Evolutionary conservation across 495 filamentous ascomycete species (phyloP).

Genomic region (Amphirosellinia nigrospora): DNA sequence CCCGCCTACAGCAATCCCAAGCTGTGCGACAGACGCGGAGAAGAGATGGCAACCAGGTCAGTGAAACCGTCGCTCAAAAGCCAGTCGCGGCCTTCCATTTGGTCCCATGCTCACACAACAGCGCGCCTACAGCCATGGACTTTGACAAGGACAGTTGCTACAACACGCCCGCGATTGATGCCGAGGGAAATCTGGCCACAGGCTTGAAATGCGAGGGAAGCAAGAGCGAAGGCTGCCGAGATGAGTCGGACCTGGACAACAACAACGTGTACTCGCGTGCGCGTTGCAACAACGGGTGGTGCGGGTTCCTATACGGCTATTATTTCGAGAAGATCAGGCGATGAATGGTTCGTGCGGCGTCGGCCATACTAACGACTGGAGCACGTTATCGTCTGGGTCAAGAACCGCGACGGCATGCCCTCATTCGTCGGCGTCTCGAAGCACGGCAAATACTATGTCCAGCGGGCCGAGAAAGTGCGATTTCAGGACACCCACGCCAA

Average conservation of each 20-base stretch:
- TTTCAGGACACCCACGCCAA: slow-evolving; percentile 35
- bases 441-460: slow-evolving; percentile 32
- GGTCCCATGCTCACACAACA: background rate
- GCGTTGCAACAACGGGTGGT: slow-evolving; percentile 41
- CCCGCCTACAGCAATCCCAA: slow-evolving; percentile 16
- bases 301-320: slow-evolving; percentile 40
- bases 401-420: slow-evolving; percentile 23
- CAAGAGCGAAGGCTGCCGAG: slow-evolving; percentile 29
- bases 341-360: slow-evolving; percentile 16
- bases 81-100: too few species aligned
- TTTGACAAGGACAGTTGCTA: slow-evolving; percentile 44
- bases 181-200: slow-evolving; percentile 26
- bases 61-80: background rate
- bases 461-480: slow-evolving; percentile 21
- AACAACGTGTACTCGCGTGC: slow-evolving; percentile 41
- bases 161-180: slow-evolving; percentile 38
- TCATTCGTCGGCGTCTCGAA: slow-evolving; percentile 30
- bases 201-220: slow-evolving; percentile 23
- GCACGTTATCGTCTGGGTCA: slow-evolving; percentile 37
- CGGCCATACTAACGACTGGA: slow-evolving; percentile 43
- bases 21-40: slow-evolving; percentile 11
- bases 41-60: slow-evolving; percentile 26
- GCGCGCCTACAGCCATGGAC: slow-evolving; percentile 32
- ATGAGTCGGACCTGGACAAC: slow-evolving; percentile 31
- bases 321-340: slow-evolving; percentile 39